Evolutionary conservation across 495 filamentous ascomycete genomes (phyloP).

Genomic region (Paragyromitra xinjiangensis): DNA sequence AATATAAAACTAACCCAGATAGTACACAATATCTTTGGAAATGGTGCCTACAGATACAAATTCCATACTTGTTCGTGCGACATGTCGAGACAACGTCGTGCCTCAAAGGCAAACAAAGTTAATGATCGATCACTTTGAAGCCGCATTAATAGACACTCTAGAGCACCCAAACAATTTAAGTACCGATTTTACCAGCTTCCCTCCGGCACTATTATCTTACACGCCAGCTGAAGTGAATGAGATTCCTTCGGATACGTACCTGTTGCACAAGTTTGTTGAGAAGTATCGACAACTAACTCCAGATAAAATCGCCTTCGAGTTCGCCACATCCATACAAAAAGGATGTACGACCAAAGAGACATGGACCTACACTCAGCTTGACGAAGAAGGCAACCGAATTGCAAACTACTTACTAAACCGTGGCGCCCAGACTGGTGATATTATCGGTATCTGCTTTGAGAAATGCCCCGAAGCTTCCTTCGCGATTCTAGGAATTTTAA

Average conservation of each 20-base stretch:
- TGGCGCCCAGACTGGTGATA: constrained; percentile 61
- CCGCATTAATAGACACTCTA: constrained; percentile 63
- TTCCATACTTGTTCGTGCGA: constrained; percentile 67
- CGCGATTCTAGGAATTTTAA: constrained; percentile 80
- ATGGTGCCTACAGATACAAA: constrained; percentile 65
- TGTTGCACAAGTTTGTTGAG: constrained; percentile 74
- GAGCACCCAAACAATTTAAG: constrained; percentile 56
- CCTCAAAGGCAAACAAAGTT: constrained; percentile 70
- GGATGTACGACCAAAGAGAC: constrained; percentile 53
- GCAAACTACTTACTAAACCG: constrained; percentile 64
- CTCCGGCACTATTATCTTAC: constrained; percentile 64
- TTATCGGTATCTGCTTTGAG: constrained; percentile 81
- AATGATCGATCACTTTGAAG: constrained; percentile 70
- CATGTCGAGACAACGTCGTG: constrained; percentile 68
- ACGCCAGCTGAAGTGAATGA: constrained; percentile 63
- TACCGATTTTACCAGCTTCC: constrained; percentile 40
- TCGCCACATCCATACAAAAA: constrained; percentile 62
- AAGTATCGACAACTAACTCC: constrained; percentile 60
- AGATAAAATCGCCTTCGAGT: constrained; percentile 67
- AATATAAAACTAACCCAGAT: constrained; percentile 26
- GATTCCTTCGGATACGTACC: constrained; percentile 60
- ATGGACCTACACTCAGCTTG: constrained; percentile 72
- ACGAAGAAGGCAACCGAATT: constrained; percentile 69
- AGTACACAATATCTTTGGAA: constrained; percentile 78
- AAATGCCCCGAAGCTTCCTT: constrained; percentile 82